Percentiles rank a stretch among this genome's conserved stretches.
phyloP scores from a whole-genome alignment of 768 basidiomycete species.

The Auriscalpium vulgare region DNA sequence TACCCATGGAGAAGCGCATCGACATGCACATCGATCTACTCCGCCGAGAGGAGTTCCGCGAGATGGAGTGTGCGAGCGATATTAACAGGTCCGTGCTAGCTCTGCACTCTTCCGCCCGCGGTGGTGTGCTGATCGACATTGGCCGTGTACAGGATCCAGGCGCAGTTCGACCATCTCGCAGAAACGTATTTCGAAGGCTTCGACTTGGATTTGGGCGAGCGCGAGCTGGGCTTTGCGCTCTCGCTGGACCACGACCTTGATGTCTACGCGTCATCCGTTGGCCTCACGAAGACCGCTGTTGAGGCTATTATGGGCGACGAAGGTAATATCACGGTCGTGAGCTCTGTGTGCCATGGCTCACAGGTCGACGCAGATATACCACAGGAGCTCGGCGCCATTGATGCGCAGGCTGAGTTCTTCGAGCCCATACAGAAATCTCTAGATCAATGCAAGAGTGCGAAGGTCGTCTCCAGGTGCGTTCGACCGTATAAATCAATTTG shows the following conservation, averaged over 20 bases:
- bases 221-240: conserved; percentile 74
- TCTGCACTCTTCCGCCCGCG: background rate
- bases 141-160: conserved; percentile 57
- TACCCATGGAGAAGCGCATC: conserved; percentile 82
- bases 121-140: background rate
- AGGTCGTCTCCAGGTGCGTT: conserved; percentile 67
- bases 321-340: conserved; percentile 34
- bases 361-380: conserved; percentile 45
- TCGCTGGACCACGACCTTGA: conserved; percentile 90
- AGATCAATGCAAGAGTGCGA: conserved; percentile 75
- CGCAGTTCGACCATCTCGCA: conserved; percentile 88
- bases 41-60: conserved; percentile 83
- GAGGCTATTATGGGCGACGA: conserved; percentile 66
- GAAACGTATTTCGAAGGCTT: conserved; percentile 79
- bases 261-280: conserved; percentile 87
- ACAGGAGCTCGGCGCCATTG: conserved; percentile 65
- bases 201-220: conserved; percentile 84
- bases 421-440: conserved; percentile 76
- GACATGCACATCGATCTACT: conserved; percentile 87
- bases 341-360: background rate
- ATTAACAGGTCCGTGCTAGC: conserved; percentile 61
- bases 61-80: conserved; percentile 89
- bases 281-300: conserved; percentile 82
- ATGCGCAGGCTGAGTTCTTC: conserved; percentile 70
- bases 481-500: background rate